Percentiles rank a stretch among this genome's conserved stretches.
These are phyloP conservation scores for Hypoxylon perforatum DNA, from an alignment of 495 filamentous ascomycete genomes.

Conservation along the genomic window DNA sequence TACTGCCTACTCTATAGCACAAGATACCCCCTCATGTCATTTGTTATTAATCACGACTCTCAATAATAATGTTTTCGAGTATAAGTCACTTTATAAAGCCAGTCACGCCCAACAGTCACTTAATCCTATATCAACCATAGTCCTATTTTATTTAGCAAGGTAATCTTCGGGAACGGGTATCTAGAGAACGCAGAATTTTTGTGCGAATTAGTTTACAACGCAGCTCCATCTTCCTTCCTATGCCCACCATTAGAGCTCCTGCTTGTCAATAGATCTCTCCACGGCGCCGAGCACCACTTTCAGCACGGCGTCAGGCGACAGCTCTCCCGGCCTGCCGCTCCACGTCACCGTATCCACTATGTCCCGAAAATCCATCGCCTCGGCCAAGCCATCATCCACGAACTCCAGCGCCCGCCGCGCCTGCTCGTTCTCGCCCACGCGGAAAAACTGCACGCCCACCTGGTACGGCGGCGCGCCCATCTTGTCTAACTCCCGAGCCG, in stretches of 20 bases:
- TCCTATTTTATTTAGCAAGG: neutral
- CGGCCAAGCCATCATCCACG: constrained; percentile 73
- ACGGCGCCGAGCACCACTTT: constrained; percentile 78
- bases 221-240: too few relatives aligned
- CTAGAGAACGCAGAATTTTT: too few relatives aligned
- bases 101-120: too few relatives aligned
- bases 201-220: too few relatives aligned
- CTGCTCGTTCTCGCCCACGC: constrained; percentile 76
- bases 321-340: constrained; percentile 52
- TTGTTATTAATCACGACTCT: too few relatives aligned
- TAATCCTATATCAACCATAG: neutral
- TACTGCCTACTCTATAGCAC: neutral
- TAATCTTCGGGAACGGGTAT: too few relatives aligned
- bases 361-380: constrained; percentile 68
- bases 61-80: too few relatives aligned
- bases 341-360: constrained; percentile 88
- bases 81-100: too few relatives aligned
- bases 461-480: constrained; percentile 79
- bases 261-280: constrained; percentile 36
- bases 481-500: constrained; percentile 73
- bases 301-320: constrained; percentile 67
- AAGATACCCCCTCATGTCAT: too few relatives aligned
- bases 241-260: constrained; percentile 10
- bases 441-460: constrained; percentile 89
- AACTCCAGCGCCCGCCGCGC: constrained; percentile 70